These are phyloP conservation scores for Prunus campanulata DNA, from an alignment of 306 rosid genomes.

Conservation along the genomic window DNA sequence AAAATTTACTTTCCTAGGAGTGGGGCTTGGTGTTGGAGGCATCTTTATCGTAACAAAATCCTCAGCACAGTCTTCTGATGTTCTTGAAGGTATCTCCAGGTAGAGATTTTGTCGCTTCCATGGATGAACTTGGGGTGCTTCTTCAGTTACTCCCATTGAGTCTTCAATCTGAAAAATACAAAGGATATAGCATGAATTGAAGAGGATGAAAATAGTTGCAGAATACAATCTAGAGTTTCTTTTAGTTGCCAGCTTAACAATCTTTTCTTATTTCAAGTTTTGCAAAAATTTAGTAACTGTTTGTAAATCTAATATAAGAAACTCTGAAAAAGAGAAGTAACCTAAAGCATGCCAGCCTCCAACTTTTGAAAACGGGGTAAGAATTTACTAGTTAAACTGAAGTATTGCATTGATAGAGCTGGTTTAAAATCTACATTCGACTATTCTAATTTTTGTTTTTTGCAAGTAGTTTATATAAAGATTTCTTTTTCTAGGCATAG, in stretches of 20 bases:
- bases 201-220: background rate
- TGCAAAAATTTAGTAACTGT: background rate
- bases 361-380: background rate
- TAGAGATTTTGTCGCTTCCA: slow-evolving; percentile 64
- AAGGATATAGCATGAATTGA: slow-evolving; percentile 1
- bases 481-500: background rate
- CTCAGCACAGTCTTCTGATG: slow-evolving; percentile 39
- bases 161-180: slow-evolving; percentile 47
- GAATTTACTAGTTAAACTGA: background rate
- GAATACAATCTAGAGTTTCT: background rate
- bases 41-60: slow-evolving; percentile 69
- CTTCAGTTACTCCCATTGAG: slow-evolving; percentile 42
- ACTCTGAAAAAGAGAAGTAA: background rate
- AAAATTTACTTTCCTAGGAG: slow-evolving; percentile 80
- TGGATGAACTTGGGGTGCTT: slow-evolving; percentile 31
- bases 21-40: slow-evolving; percentile 73
- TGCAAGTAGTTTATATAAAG: background rate
- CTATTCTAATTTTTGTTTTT: background rate
- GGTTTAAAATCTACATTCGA: background rate
- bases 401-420: background rate
- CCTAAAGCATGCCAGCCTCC: background rate
- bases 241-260: background rate
- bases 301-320: too few relatives aligned
- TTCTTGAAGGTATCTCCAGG: slow-evolving; percentile 62
- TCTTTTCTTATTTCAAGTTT: background rate